Evolutionary conservation across 352 stramenopile species (phyloP).

Genomic region (Pythium pyrilobum): DNA sequence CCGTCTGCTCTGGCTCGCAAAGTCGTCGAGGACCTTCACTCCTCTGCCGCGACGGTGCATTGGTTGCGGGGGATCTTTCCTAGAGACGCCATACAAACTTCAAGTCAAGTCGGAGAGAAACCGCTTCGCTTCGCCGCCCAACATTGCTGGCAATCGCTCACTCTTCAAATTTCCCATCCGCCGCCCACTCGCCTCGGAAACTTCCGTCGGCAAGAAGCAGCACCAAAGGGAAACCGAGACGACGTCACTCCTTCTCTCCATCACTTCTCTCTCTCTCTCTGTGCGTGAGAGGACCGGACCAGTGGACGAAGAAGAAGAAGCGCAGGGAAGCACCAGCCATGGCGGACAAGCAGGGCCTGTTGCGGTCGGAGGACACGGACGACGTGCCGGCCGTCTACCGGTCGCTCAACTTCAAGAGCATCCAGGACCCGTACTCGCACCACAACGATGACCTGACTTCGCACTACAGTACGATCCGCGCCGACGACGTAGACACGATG

Average conservation of each 20-base stretch:
- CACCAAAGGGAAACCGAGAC: background rate
- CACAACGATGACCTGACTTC: constrained; percentile 38
- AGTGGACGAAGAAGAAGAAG: background rate
- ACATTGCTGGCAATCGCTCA: background rate
- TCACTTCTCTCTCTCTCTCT: background rate
- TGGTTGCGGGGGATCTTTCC: background rate
- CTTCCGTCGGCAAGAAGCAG: background rate
- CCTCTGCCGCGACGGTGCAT: background rate
- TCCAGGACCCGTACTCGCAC: constrained; percentile 70
- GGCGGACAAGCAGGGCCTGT: constrained; percentile 25
- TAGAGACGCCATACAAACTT: constrained; percentile 2
- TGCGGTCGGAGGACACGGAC: constrained; percentile 30
- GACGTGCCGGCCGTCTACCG: constrained; percentile 58
- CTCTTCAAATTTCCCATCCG: constrained; percentile 16
- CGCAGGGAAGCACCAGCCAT: constrained; percentile 7
- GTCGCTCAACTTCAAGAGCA: constrained; percentile 66
- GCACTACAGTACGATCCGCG: constrained; percentile 52
- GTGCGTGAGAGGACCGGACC: background rate
- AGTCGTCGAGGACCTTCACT: background rate
- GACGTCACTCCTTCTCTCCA: background rate
- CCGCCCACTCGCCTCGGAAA: background rate
- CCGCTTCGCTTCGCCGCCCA: background rate
- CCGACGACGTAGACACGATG: constrained; percentile 66
- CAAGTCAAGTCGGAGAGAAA: constrained; percentile 1
- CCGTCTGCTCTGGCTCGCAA: constrained; percentile 7